phyloP scores from a whole-genome alignment of 208 protist genomes.

The Kentomonas sorsogonicus region DNA sequence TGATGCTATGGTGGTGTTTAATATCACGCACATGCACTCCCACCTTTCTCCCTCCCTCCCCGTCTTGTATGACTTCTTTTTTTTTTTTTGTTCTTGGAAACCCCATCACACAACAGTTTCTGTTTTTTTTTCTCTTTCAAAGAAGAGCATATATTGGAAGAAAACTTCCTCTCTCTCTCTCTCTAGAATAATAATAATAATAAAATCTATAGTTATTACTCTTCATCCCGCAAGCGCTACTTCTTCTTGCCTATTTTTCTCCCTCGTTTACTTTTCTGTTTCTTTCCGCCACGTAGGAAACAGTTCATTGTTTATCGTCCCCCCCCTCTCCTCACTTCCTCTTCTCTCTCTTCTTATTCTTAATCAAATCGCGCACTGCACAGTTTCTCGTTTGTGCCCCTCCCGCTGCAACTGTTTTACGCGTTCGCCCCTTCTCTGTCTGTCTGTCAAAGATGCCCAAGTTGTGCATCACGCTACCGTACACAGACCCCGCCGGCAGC shows the following conservation, averaged over 20 bases:
- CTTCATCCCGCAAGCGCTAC: not conserved
- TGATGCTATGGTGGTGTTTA: not conserved
- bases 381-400: not conserved
- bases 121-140: not conserved
- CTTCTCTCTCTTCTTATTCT: not conserved
- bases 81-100: no score
- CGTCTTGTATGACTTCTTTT: no score
- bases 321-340: not conserved
- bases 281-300: not conserved
- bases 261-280: not conserved
- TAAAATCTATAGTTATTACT: not conserved
- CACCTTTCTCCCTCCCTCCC: not conserved
- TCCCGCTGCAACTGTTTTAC: not conserved
- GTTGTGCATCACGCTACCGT: not conserved
- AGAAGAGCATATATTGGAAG: not conserved
- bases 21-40: not conserved
- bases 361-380: not conserved
- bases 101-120: no score
- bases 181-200: slow-evolving; percentile 1
- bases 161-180: not conserved
- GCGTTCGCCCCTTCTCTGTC: not conserved
- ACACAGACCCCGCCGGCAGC: not conserved
- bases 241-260: not conserved
- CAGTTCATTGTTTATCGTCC: no score
- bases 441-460: not conserved